Conservation (phyloP, 352 stramenopile genomes). For the Phytophthora meadii region DNA sequence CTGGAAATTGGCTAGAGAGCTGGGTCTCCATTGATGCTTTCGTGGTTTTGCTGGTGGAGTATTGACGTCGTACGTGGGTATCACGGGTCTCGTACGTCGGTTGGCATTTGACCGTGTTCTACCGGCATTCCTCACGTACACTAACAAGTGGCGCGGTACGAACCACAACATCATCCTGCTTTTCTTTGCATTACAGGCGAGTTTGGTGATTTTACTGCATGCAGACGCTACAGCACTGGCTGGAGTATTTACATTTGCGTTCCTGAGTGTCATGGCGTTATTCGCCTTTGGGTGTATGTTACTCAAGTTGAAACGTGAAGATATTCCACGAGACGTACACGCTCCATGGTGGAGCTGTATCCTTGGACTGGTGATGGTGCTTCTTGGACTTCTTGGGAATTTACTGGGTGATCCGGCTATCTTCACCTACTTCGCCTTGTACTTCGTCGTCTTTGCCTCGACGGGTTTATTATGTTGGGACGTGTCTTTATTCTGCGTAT, state of each 20-base stretch:
- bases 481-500: constrained; percentile 80
- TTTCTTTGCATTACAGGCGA: constrained; percentile 78
- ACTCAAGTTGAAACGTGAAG: constrained; percentile 93
- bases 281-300: constrained; percentile 93
- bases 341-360: constrained; percentile 87
- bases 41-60: constrained; percentile 89
- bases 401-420: constrained; percentile 74
- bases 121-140: constrained; percentile 61
- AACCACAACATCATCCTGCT: constrained; percentile 87
- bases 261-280: constrained; percentile 91
- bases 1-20: constrained; percentile 65
- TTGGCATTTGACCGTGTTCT: constrained; percentile 83
- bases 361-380: constrained; percentile 76
- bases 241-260: constrained; percentile 93
- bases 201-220: constrained; percentile 79
- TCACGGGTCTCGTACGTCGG: constrained; percentile 83
- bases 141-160: constrained; percentile 82
- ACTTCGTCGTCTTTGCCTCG: constrained; percentile 72
- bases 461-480: constrained; percentile 84
- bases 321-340: constrained; percentile 88
- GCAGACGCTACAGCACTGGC: constrained; percentile 85
- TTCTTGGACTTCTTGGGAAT: constrained; percentile 70
- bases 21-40: constrained; percentile 90
- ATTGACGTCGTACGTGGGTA: constrained; percentile 91
- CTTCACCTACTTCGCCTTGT: constrained; percentile 85